Conservation (phyloP, 148 eudicot genomes). For the Silene uniflora region DNA sequence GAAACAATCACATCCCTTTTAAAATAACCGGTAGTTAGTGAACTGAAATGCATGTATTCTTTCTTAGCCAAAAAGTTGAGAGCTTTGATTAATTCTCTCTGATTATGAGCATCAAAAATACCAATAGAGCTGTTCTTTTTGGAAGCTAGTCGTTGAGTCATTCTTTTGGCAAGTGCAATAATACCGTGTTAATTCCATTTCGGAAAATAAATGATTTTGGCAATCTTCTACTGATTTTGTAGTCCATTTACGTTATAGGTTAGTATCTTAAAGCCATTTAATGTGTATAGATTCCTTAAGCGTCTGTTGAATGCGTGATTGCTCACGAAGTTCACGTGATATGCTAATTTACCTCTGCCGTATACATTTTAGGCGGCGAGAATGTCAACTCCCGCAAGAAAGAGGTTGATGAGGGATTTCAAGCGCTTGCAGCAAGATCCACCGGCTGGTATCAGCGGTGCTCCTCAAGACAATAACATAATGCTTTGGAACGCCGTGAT, state of each 20-base stretch:
- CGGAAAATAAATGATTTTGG: no score
- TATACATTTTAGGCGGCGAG: conserved; percentile 33
- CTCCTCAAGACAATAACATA: conserved; percentile 65
- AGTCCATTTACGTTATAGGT: no score
- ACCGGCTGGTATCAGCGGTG: conserved; percentile 75
- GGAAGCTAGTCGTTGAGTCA: background rate
- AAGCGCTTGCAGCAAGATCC: conserved; percentile 72
- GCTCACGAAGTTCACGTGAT: background rate
- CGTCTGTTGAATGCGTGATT: background rate
- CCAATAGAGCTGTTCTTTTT: background rate
- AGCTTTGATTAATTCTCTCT: background rate
- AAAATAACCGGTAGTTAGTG: background rate
- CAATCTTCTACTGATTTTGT: no score
- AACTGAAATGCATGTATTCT: background rate
- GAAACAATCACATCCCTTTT: background rate
- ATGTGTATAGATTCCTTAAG: no score
- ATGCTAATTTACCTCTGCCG: background rate
- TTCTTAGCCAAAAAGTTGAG: background rate
- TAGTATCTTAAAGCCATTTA: no score
- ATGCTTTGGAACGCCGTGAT: conserved; percentile 83
- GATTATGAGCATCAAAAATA: background rate
- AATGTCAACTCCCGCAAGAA: conserved; percentile 71
- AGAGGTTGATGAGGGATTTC: conserved; percentile 74
- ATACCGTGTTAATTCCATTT: no score
- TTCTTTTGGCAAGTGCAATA: background rate